These are phyloP conservation scores for Allantophomopsis cytisporea DNA, from an alignment of 2,329 filamentous ascomycete species.

Conservation along the genomic window DNA sequence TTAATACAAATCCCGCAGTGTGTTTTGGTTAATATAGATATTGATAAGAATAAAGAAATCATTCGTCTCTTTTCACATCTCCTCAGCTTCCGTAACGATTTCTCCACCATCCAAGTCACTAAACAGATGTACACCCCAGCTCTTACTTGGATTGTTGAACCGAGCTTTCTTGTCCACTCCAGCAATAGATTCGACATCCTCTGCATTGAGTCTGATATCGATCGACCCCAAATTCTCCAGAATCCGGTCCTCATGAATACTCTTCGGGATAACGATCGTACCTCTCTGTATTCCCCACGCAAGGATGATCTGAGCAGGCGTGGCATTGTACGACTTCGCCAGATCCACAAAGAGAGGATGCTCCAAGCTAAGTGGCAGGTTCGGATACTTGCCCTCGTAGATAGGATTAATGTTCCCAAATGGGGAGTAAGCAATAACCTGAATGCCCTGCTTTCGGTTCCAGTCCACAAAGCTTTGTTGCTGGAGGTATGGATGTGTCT, in stretches of 20 bases:
- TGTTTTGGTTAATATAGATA: too few species aligned
- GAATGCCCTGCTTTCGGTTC: slow-evolving; percentile 40
- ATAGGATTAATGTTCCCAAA: slow-evolving; percentile 32
- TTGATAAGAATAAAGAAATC: too few species aligned
- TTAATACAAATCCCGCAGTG: too few species aligned
- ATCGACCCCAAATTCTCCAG: slow-evolving; percentile 1
- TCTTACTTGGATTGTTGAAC: background rate
- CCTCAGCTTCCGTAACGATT: too few species aligned
- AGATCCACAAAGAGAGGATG: slow-evolving; percentile 22
- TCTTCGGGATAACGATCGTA: slow-evolving; percentile 35
- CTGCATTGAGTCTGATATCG: background rate
- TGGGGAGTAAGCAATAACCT: slow-evolving; percentile 51
- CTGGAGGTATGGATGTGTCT: slow-evolving; percentile 77
- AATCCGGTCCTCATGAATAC: slow-evolving; percentile 20
- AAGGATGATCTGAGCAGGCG: slow-evolving; percentile 28
- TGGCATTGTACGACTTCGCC: slow-evolving; percentile 24
- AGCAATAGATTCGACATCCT: slow-evolving; percentile 1
- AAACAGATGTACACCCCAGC: background rate
- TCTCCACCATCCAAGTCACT: background rate
- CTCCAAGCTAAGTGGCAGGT: slow-evolving; percentile 14
- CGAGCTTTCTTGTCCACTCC: background rate
- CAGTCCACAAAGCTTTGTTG: slow-evolving; percentile 53
- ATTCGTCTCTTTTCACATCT: too few species aligned
- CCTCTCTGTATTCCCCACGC: slow-evolving; percentile 32
- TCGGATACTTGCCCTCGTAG: slow-evolving; percentile 12